Conservation (phyloP, 176 grass and related monocot genomes). For the Tuctoria greenei region DNA sequence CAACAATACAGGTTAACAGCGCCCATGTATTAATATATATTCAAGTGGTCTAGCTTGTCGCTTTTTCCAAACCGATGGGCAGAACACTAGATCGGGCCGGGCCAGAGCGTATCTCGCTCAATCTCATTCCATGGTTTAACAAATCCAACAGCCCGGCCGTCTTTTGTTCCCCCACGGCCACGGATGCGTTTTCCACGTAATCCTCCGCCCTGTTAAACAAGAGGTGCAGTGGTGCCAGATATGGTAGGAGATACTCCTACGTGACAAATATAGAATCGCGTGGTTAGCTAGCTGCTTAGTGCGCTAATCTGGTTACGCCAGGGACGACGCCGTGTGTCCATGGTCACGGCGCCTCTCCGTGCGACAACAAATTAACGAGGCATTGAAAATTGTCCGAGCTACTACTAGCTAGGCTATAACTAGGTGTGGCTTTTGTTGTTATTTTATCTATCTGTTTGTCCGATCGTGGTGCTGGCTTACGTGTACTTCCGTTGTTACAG, state of each 20-base stretch:
- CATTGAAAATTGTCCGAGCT: too few relatives aligned
- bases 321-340: slow-evolving; percentile 46
- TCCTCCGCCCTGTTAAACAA: not conserved
- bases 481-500: not conserved
- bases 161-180: not conserved
- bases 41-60: not conserved
- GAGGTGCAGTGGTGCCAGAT: slow-evolving; percentile 30
- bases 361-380: slow-evolving; percentile 16
- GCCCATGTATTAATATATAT: too few relatives aligned
- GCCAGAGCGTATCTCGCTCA: slow-evolving; percentile 17
- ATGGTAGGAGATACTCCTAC: slow-evolving; percentile 24
- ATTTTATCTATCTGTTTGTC: not conserved
- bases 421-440: not conserved
- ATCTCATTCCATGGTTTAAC: not conserved
- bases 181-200: not conserved
- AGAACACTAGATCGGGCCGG: not conserved
- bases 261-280: slow-evolving; percentile 13
- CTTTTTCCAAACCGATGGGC: not conserved
- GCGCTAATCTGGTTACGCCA: slow-evolving; percentile 11
- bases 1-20: not conserved
- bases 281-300: not conserved
- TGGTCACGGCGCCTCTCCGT: not conserved
- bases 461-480: not conserved
- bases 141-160: not conserved
- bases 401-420: too few relatives aligned